Evolutionary conservation across 148 eudicot species (phyloP).

Genomic region (Vaccinium myrtillus): DNA sequence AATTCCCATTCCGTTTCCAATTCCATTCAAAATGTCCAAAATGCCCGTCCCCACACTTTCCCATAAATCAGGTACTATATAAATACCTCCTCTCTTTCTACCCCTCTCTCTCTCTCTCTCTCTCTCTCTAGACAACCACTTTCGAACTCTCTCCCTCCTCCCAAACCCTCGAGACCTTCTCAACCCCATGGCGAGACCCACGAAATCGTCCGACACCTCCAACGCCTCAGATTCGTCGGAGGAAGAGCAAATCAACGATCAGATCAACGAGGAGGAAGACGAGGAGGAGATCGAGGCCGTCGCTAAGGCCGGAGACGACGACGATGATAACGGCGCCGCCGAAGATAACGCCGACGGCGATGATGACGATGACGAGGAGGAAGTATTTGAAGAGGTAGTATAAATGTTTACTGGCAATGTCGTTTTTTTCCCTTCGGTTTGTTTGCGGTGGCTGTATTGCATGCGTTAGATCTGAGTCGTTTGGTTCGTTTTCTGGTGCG

Average conservation of each 20-base stretch:
- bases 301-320: conserved; percentile 45
- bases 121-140: not conserved
- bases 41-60: not conserved
- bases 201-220: conserved; percentile 27
- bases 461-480: conserved; percentile 3
- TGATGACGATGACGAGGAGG: conserved; percentile 25
- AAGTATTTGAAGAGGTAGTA: conserved; percentile 31
- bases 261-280: conserved; percentile 48
- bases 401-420: too few relatives aligned
- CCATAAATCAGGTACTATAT: not conserved
- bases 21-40: not conserved
- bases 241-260: conserved; percentile 50
- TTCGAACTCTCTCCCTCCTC: not conserved
- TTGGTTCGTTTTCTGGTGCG: not conserved
- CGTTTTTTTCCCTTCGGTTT: not conserved
- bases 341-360: conserved; percentile 19
- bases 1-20: conserved; percentile 10
- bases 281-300: conserved; percentile 76
- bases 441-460: conserved; percentile 14
- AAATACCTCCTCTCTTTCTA: not conserved
- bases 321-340: conserved; percentile 8
- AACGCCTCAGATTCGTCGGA: conserved; percentile 45
- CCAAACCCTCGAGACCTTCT: conserved; percentile 44
- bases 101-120: not conserved
- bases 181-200: conserved; percentile 12